These are phyloP conservation scores for Calycina herbarum DNA, from an alignment of 2,329 filamentous ascomycete species.

Conservation along the genomic window DNA sequence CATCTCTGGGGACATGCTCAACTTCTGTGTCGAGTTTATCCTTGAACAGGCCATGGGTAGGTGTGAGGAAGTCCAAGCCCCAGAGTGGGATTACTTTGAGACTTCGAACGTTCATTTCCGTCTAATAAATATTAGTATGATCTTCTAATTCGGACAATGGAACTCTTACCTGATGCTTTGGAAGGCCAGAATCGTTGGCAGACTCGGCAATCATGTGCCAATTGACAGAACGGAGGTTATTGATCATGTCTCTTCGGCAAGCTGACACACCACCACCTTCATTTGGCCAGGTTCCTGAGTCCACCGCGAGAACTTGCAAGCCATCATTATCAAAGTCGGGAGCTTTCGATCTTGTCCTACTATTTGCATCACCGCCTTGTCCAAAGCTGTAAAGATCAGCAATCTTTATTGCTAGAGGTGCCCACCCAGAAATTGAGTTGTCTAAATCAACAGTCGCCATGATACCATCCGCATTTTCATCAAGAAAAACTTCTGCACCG, in stretches of 20 bases:
- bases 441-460: conserved; percentile 39
- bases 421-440: conserved; percentile 37
- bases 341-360: conserved; percentile 40
- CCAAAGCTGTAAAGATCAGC: conserved; percentile 42
- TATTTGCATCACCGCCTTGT: conserved; percentile 40
- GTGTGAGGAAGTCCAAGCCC: conserved; percentile 48
- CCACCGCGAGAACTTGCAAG: conserved; percentile 45
- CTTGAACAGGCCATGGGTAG: conserved; percentile 47
- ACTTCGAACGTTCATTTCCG: conserved; percentile 48
- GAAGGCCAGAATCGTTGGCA: conserved; percentile 15
- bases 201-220: conserved; percentile 18
- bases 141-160: background rate
- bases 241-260: conserved; percentile 18
- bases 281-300: conserved; percentile 36
- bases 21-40: conserved; percentile 49
- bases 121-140: conserved; percentile 35
- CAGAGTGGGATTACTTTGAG: conserved; percentile 48
- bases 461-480: conserved; percentile 37
- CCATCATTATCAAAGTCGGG: conserved; percentile 43
- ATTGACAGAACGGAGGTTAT: conserved; percentile 17
- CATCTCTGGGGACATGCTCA: conserved; percentile 46
- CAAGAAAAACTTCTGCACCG: conserved; percentile 45
- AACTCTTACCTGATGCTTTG: conserved; percentile 15
- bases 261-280: conserved; percentile 46
- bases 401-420: conserved; percentile 40